Evolutionary conservation across 176 grass and related monocot genomes (phyloP), one percentile per base, ranked within the genome.

Genomic region (Carex parvula): DNA sequence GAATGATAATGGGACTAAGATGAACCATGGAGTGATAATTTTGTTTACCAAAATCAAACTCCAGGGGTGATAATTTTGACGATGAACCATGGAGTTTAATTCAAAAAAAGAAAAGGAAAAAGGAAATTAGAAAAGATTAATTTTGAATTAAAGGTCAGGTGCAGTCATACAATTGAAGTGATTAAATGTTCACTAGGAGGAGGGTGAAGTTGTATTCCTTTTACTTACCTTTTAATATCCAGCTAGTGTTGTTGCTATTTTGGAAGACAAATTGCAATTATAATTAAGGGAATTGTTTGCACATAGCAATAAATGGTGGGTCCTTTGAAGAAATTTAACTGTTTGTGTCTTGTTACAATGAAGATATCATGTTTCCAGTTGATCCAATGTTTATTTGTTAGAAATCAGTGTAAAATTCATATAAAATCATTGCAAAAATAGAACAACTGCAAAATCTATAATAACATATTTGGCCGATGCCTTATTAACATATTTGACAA

Each of bases 1-100:
- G 26, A 57, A 78, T 57, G 24, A 53, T 78, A 77, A 32, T 78
- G 50, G 50, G 53, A 56, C 52, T 57, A 57, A 78, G 68, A 46
- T 41, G 32, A n/a, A n/a, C n/a, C n/a, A n/a, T n/a, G n/a, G n/a
- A n/a, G n/a, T n/a, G n/a, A n/a, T n/a, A n/a, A n/a, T n/a, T n/a
- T 56, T 32, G 13, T 3, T 57, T 5, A 56, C 52, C 73, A 57
- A 30, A 77, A 11, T 57, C 26, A 18, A 29, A 56, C 50, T 10
- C 21, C 3, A 32, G 15, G 70, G 41, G 52, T 78, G 37, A 32
- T 78, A 78, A 7, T 57, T 54, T 56, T 32, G 5, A 55, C 24
- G 12, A 57, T 50, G 46, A 57, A 16, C 15, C 52, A 56, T 33
- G 12, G 14, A 32, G 24, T 56, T 78, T 30, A 33, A 57, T 56